Percentiles rank a stretch among this genome's conserved stretches.
Conservation (phyloP, 805 yeast genomes). For the Phaffomyces opuntiae region DNA sequence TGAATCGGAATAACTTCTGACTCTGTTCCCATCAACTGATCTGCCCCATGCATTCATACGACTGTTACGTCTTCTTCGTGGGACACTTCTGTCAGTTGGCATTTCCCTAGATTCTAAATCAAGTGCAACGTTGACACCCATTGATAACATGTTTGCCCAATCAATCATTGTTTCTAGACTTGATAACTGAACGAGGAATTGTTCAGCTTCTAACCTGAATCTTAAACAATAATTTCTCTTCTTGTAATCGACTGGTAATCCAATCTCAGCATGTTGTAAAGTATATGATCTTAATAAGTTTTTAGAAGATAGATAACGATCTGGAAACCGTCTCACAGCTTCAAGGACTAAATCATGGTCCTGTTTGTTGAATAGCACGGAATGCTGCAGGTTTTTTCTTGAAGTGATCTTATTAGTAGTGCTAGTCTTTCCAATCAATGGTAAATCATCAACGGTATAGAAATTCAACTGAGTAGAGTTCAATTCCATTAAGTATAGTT, state of each 20-base stretch:
- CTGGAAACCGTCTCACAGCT: conserved; percentile 11
- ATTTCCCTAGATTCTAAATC: conserved; percentile 65
- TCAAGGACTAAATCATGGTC: conserved; percentile 22
- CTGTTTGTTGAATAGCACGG: conserved; percentile 13
- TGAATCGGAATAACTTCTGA: conserved; percentile 22
- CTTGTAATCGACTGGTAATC: conserved; percentile 79
- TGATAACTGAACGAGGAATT: conserved; percentile 60
- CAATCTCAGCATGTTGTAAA: conserved; percentile 76
- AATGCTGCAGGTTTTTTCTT: conserved; percentile 2
- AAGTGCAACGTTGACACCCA: conserved; percentile 74
- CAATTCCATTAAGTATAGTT: conserved; percentile 56
- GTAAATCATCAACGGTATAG: conserved; percentile 36
- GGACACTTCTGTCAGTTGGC: conserved; percentile 77
- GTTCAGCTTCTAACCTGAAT: conserved; percentile 77
- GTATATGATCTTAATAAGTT: conserved; percentile 60
- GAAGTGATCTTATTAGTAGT: conserved; percentile 11
- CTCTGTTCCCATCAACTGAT: conserved; percentile 11
- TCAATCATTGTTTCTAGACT: conserved; percentile 60
- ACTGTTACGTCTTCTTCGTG: conserved; percentile 57
- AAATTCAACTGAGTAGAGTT: conserved; percentile 84
- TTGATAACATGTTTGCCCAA: conserved; percentile 69
- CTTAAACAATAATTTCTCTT: conserved; percentile 65
- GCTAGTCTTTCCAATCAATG: conserved; percentile 24
- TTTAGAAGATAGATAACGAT: conserved; percentile 6
- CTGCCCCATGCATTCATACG: conserved; percentile 11